Conservation (phyloP, 768 basidiomycete genomes). For the Tricholoma furcatifolium region DNA sequence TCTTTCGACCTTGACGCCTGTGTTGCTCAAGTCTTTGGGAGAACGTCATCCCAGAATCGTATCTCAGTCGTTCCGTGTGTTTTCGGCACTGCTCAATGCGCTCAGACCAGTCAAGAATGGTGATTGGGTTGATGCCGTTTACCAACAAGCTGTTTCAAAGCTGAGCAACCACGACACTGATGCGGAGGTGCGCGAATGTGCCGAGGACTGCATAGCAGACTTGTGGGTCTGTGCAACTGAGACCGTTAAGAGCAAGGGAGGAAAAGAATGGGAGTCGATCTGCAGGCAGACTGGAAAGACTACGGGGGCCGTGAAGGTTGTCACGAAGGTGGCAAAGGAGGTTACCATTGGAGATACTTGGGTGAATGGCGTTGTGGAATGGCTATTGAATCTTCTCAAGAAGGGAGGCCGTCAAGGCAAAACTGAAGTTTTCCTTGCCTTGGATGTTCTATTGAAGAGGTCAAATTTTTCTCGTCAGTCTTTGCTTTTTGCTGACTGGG, state of each 20-base stretch:
- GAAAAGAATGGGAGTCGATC: constrained; percentile 80
- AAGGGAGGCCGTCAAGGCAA: constrained; percentile 81
- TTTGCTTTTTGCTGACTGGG: background rate
- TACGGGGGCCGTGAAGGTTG: constrained; percentile 75
- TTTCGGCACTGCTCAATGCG: constrained; percentile 77
- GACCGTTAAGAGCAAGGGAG: constrained; percentile 56
- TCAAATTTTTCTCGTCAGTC: constrained; percentile 23
- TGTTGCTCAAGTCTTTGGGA: constrained; percentile 67
- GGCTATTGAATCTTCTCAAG: constrained; percentile 70
- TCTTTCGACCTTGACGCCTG: constrained; percentile 68
- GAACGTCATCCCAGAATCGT: constrained; percentile 90
- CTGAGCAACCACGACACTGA: constrained; percentile 85
- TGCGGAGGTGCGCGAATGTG: constrained; percentile 81
- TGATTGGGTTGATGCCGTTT: constrained; percentile 73
- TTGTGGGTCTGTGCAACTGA: constrained; percentile 88
- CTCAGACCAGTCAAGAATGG: constrained; percentile 64
- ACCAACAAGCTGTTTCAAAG: constrained; percentile 68
- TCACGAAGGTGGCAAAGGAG: constrained; percentile 79
- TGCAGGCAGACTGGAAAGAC: constrained; percentile 70
- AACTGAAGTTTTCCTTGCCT: constrained; percentile 72
- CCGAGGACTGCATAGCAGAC: constrained; percentile 82
- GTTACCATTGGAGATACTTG: constrained; percentile 72
- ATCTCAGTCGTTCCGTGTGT: constrained; percentile 85
- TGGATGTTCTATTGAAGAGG: constrained; percentile 74
- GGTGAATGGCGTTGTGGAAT: constrained; percentile 79